These are phyloP conservation scores for Dryas octopetala DNA, from an alignment of 306 rosid genomes.

Conservation along the genomic window DNA sequence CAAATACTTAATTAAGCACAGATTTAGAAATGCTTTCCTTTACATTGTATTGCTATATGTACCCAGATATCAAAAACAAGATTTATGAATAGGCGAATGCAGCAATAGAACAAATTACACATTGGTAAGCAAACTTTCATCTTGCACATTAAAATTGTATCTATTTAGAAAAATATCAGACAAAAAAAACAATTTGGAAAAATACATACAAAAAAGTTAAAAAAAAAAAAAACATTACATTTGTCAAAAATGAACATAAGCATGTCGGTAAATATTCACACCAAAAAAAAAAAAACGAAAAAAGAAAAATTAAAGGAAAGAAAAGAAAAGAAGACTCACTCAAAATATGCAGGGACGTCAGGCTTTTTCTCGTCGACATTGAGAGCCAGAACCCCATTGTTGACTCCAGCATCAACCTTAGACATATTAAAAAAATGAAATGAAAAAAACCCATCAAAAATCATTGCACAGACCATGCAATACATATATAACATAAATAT, in stretches of 20 bases:
- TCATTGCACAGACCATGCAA: constrained; percentile 12
- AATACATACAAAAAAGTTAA: background rate
- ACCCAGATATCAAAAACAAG: background rate
- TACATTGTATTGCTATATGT: background rate
- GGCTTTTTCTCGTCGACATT: constrained; percentile 46
- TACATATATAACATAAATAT: background rate
- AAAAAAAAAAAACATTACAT: background rate
- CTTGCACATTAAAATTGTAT: background rate
- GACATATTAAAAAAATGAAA: constrained; percentile 17
- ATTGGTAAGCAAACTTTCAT: background rate
- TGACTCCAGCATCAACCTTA: constrained; percentile 45
- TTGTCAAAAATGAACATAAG: background rate
- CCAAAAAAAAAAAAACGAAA: background rate
- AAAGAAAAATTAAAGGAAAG: background rate
- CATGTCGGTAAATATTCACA: background rate
- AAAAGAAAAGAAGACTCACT: constrained; percentile 34
- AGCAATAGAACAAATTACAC: background rate
- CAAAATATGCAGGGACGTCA: constrained; percentile 37
- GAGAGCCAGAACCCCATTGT: constrained; percentile 36
- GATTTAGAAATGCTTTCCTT: background rate
- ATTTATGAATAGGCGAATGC: background rate
- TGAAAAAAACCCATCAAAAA: constrained; percentile 19
- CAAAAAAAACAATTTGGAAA: background rate
- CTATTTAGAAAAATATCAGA: background rate
- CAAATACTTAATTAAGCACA: background rate